A percentile compares a stretch with the other conserved stretches of the same genome.
Evolutionary conservation across 2,329 filamentous ascomycete species (phyloP).

Genomic region (Venturia carpophila): DNA sequence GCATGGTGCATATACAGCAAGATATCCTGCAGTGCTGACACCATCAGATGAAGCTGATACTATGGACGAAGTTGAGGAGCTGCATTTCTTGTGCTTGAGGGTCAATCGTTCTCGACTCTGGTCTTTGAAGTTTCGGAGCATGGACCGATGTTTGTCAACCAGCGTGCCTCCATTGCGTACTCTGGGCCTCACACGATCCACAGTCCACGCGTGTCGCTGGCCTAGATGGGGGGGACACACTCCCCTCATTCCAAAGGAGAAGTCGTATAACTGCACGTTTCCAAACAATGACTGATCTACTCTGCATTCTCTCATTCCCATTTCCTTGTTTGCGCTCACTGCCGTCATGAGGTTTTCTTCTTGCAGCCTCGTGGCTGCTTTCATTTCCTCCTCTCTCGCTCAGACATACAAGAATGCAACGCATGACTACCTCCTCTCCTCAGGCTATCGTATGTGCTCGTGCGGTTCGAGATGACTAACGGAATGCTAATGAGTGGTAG

Average conservation of each 20-base stretch:
- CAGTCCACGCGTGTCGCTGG: neutral
- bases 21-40: neutral
- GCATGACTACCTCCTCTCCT: neutral
- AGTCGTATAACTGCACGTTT: neutral
- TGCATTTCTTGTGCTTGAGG: too few species aligned
- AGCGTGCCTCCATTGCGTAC: neutral
- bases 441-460: neutral
- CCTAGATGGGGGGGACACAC: neutral
- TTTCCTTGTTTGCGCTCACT: neutral
- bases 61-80: too few species aligned
- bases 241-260: neutral
- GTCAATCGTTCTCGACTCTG: neutral
- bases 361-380: neutral
- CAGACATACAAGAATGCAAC: neutral
- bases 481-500: neutral
- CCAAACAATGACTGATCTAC: neutral
- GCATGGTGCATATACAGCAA: neutral
- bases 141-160: neutral
- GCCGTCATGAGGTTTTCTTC: slow-evolving; percentile 4
- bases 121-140: neutral
- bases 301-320: neutral
- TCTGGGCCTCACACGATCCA: neutral
- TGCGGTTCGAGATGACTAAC: neutral
- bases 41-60: too few species aligned
- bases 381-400: neutral